These are phyloP conservation scores for Pestalotiopsis fici DNA, from an alignment of 2,329 filamentous ascomycete genomes.

Conservation along the genomic window DNA sequence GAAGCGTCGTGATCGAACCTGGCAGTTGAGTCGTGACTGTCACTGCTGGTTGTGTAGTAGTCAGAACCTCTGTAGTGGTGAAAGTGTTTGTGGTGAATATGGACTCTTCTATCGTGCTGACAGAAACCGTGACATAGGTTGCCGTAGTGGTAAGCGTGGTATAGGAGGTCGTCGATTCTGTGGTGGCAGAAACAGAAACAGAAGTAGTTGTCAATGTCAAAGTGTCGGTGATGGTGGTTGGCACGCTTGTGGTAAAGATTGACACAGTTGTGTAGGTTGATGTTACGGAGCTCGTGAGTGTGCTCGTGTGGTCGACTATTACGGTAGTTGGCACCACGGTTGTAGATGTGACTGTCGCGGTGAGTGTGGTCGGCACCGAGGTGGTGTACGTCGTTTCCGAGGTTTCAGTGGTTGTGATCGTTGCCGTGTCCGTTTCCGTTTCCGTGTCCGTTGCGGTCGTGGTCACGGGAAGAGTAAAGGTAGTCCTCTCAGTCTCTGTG, in stretches of 20 bases:
- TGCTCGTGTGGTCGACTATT: constrained; percentile 4
- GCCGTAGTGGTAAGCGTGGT: constrained; percentile 26
- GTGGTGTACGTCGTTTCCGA: constrained; percentile 1
- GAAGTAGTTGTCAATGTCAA: constrained; percentile 19
- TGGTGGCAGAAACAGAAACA: constrained; percentile 11
- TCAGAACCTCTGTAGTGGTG: constrained; percentile 4
- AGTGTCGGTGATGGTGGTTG: constrained; percentile 16
- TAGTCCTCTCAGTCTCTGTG: constrained; percentile 12
- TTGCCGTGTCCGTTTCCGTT: neutral
- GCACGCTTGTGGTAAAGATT: constrained; percentile 18
- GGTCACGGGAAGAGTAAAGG: constrained; percentile 6
- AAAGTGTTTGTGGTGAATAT: constrained; percentile 21
- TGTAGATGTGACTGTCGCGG: constrained; percentile 6
- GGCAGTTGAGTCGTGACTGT: constrained; percentile 12
- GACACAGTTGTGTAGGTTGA: constrained; percentile 13
- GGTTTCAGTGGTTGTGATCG: neutral
- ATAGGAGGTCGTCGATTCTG: constrained; percentile 16
- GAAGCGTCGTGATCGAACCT: constrained; percentile 10
- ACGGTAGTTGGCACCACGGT: constrained; percentile 1
- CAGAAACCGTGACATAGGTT: constrained; percentile 26
- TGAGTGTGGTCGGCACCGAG: neutral
- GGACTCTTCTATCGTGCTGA: constrained; percentile 28
- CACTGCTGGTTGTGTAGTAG: neutral
- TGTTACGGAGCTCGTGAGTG: neutral
- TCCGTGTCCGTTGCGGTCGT: constrained; percentile 3